A percentile compares a stretch with the other conserved stretches of the same genome.
phyloP scores from a whole-genome alignment of 2,329 filamentous ascomycete genomes.

The Sclerotinia borealis region DNA sequence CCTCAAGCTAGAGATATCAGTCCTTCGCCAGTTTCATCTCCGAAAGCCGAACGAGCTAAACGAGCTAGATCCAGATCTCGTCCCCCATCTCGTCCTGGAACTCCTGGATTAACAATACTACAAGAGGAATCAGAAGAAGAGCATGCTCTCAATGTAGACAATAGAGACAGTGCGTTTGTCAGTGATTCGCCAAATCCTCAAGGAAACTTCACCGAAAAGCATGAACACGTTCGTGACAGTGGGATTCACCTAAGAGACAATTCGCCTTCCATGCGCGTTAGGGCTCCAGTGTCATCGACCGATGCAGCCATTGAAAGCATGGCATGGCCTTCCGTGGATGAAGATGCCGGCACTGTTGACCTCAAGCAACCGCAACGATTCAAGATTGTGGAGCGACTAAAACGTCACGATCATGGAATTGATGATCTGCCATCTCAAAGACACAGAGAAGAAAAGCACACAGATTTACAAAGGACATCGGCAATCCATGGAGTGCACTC shows the following conservation, averaged over 20 bases:
- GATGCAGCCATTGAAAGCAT: constrained; percentile 34
- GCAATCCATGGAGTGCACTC: constrained; percentile 18
- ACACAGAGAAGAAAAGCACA: constrained; percentile 15
- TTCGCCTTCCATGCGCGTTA: constrained; percentile 28
- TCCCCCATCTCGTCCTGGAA: constrained; percentile 16
- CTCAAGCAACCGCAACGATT: constrained; percentile 33
- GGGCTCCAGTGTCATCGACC: constrained; percentile 27
- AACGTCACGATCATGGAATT: constrained; percentile 15
- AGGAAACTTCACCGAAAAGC: constrained; percentile 20
- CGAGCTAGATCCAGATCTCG: constrained; percentile 4
- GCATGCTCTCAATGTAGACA: constrained; percentile 22
- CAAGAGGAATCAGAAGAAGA: constrained; percentile 22
- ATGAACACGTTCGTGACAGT: constrained; percentile 41
- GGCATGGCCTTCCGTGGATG: constrained; percentile 38
- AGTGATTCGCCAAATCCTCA: constrained; percentile 41
- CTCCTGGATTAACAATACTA: constrained; percentile 26
- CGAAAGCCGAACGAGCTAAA: neutral
- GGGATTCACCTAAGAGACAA: constrained; percentile 49
- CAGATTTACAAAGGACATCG: constrained; percentile 22
- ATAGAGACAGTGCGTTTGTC: constrained; percentile 46
- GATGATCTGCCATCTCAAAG: constrained; percentile 17
- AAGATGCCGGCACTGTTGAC: constrained; percentile 40
- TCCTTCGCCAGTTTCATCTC: constrained; percentile 1
- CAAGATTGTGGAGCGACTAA: constrained; percentile 15
- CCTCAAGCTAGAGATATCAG: neutral